phyloP scores from a whole-genome alignment of 352 stramenopile genomes.

The Phytophthora pini region DNA sequence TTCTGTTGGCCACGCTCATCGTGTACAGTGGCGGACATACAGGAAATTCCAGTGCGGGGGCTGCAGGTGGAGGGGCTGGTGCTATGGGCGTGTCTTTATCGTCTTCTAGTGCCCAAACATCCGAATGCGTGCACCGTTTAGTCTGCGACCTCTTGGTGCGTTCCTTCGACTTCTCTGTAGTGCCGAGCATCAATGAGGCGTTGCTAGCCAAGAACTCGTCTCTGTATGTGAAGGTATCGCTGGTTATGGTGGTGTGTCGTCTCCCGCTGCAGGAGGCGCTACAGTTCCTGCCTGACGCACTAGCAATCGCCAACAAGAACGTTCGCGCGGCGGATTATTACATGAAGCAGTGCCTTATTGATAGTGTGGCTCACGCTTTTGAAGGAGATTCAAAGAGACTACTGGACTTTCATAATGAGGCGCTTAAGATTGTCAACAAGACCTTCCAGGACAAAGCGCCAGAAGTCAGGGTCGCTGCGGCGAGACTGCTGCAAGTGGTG shows the following conservation, averaged over 20 bases:
- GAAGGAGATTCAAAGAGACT: slow-evolving; percentile 48
- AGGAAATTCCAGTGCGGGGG: slow-evolving; percentile 29
- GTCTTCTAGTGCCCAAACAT: slow-evolving; percentile 55
- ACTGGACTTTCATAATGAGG: slow-evolving; percentile 60
- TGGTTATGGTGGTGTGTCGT: slow-evolving; percentile 73
- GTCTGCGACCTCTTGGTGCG: slow-evolving; percentile 77
- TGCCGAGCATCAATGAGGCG: slow-evolving; percentile 60
- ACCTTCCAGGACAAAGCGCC: slow-evolving; percentile 78
- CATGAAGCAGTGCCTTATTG: slow-evolving; percentile 79
- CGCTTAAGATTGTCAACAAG: slow-evolving; percentile 77
- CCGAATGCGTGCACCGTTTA: slow-evolving; percentile 72
- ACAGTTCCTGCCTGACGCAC: slow-evolving; percentile 70
- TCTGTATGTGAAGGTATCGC: slow-evolving; percentile 70
- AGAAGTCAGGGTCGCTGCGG: slow-evolving; percentile 71
- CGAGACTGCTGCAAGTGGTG: slow-evolving; percentile 69
- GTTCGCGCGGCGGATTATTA: slow-evolving; percentile 77
- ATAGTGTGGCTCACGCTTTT: slow-evolving; percentile 69
- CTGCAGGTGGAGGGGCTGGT: slow-evolving; percentile 33
- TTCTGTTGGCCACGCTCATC: slow-evolving; percentile 69
- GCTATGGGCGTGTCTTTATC: slow-evolving; percentile 61
- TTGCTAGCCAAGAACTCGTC: slow-evolving; percentile 62
- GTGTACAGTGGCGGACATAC: slow-evolving; percentile 68
- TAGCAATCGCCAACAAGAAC: slow-evolving; percentile 69
- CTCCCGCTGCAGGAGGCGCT: slow-evolving; percentile 62
- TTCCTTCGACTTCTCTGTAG: slow-evolving; percentile 76